Percentiles rank a stretch among this genome's conserved stretches.
These are phyloP conservation scores for Xylaria longipes DNA, from an alignment of 495 filamentous ascomycete genomes.

Conservation along the genomic window DNA sequence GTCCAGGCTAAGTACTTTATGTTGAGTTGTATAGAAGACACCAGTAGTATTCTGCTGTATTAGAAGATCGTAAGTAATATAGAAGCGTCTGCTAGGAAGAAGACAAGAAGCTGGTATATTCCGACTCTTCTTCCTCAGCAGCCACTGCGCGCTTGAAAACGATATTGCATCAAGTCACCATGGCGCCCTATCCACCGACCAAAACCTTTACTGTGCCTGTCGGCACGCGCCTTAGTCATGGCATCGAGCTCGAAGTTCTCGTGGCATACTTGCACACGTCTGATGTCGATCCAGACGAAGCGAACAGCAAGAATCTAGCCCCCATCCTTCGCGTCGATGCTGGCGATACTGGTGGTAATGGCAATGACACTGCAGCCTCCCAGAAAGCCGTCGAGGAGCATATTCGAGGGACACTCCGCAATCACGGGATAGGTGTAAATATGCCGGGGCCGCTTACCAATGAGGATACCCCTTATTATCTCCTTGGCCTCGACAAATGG, in stretches of 20 bases:
- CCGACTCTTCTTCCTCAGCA: slow-evolving; percentile 7
- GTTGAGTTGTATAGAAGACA: background rate
- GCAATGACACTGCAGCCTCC: too few relatives aligned
- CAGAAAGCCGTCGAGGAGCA: background rate
- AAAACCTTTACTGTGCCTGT: slow-evolving; percentile 29
- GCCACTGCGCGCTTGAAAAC: background rate
- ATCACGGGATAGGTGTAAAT: slow-evolving; percentile 28
- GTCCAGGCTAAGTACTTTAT: background rate
- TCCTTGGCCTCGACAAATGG: slow-evolving; percentile 26
- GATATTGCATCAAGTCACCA: slow-evolving; percentile 8
- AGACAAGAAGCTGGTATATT: slow-evolving; percentile 18
- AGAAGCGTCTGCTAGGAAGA: background rate
- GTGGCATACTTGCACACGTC: slow-evolving; percentile 30
- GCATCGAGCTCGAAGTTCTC: slow-evolving; percentile 43
- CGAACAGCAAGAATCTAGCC: slow-evolving; percentile 23
- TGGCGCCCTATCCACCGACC: slow-evolving; percentile 26
- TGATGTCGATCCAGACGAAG: slow-evolving; percentile 26
- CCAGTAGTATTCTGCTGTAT: background rate
- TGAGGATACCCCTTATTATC: background rate
- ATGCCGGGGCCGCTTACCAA: background rate
- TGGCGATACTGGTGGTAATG: too few relatives aligned
- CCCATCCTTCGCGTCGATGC: slow-evolving; percentile 30
- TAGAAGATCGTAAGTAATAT: background rate
- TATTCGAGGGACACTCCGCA: slow-evolving; percentile 26
- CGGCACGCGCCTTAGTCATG: slow-evolving; percentile 24